These are phyloP conservation scores for Staphylotrichum tortipilum DNA, from an alignment of 495 filamentous ascomycete species.

Conservation along the genomic window DNA sequence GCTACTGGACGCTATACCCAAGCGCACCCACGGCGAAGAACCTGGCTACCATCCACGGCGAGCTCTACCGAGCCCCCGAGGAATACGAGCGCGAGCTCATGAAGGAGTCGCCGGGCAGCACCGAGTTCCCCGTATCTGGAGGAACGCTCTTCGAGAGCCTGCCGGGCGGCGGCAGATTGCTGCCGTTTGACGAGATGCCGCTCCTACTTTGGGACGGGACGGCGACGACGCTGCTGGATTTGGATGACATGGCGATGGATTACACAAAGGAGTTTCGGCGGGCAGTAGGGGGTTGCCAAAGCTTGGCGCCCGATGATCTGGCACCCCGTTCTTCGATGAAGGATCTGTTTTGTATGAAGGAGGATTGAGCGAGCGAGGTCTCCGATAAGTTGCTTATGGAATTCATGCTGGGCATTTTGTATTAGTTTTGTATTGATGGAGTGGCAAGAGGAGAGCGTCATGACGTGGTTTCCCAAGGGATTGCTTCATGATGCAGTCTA, in stretches of 20 bases:
- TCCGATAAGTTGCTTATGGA: no score
- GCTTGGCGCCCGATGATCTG: slow-evolving; percentile 16
- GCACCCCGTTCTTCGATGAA: slow-evolving; percentile 10
- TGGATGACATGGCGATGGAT: slow-evolving; percentile 30
- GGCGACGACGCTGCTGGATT: slow-evolving; percentile 16
- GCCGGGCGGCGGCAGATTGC: slow-evolving; percentile 25
- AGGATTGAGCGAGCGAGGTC: slow-evolving; percentile 2
- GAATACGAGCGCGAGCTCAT: slow-evolving; percentile 44
- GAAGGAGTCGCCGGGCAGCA: neutral
- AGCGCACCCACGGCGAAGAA: slow-evolving; percentile 40
- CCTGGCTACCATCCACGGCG: slow-evolving; percentile 62
- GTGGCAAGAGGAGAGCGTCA: neutral
- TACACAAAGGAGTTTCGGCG: slow-evolving; percentile 36
- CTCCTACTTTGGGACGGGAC: slow-evolving; percentile 36
- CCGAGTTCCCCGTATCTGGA: slow-evolving; percentile 5
- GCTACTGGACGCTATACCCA: slow-evolving; percentile 71
- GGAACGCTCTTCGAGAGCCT: slow-evolving; percentile 32
- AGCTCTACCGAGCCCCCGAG: slow-evolving; percentile 62
- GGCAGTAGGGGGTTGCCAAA: slow-evolving; percentile 32
- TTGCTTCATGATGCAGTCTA: no score
- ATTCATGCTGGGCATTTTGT: neutral
- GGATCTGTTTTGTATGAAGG: slow-evolving; percentile 23
- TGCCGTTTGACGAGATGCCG: slow-evolving; percentile 31
- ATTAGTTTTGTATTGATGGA: neutral
- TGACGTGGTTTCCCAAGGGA: neutral